Percentiles rank a stretch among this genome's conserved stretches.
phyloP scores from a whole-genome alignment of 805 yeast species.

The Millerozyma miso region DNA sequence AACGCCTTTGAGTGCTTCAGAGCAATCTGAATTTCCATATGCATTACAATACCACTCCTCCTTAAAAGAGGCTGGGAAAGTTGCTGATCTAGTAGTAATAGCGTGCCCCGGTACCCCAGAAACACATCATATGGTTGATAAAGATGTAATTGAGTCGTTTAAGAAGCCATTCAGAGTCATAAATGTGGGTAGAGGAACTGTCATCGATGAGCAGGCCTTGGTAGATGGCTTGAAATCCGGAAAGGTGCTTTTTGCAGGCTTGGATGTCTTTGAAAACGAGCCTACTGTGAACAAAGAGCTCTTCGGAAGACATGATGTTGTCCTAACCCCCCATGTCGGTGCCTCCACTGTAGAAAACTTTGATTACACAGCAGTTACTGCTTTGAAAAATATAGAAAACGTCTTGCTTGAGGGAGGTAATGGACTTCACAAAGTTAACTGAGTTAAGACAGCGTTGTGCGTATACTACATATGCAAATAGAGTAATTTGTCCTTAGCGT shows the following conservation, averaged over 20 bases:
- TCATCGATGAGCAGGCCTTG: conserved; percentile 64
- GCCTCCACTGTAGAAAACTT: conserved; percentile 60
- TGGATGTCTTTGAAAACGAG: conserved; percentile 70
- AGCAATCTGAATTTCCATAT: conserved; percentile 38
- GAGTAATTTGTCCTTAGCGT: too few species aligned
- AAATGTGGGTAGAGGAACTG: conserved; percentile 72
- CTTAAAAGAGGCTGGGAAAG: conserved; percentile 27
- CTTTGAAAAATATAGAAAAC: conserved; percentile 52
- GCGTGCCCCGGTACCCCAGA: conserved; percentile 63
- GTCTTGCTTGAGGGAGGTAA: conserved; percentile 37
- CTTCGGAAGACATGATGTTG: conserved; percentile 55
- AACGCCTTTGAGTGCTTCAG: conserved; percentile 31
- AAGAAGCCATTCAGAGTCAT: conserved; percentile 57
- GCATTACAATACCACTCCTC: conserved; percentile 37
- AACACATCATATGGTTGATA: conserved; percentile 53
- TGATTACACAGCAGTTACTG: conserved; percentile 45
- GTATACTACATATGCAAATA: too few species aligned
- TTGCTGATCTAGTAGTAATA: conserved; percentile 58
- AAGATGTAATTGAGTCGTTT: conserved; percentile 41
- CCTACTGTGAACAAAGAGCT: conserved; percentile 50
- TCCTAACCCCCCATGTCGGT: conserved; percentile 69
- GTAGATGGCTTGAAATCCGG: conserved; percentile 58
- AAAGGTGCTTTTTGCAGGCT: conserved; percentile 59
- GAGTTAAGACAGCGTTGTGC: too few species aligned
- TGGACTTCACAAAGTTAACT: conserved; percentile 32